Base-by-base conservation (phyloP, 257 asterid genomes). In the Galeopsis tetrahit region DNA sequence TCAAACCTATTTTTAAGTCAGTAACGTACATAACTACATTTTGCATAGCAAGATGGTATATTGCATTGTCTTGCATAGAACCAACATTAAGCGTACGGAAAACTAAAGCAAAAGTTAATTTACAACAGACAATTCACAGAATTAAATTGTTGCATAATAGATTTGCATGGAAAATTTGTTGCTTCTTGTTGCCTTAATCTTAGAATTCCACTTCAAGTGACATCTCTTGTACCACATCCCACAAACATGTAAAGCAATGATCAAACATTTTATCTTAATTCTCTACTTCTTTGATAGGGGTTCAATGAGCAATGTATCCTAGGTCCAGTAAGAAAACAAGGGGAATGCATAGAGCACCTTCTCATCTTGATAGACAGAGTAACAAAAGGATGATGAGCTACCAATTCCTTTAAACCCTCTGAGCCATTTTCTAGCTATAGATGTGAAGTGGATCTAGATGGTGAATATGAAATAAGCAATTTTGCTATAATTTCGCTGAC, bases 1-100 rank as follows among this genome's bases (percentile, higher is more conserved):
- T 48, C 6, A 11, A 59, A 58, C 31, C 51, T 55, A 67, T 33
- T 49, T 67, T 49, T 49, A 49, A 49, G 72, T 8, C 72, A 14
- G 15, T 4, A 13, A 10, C 9, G 34, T 46, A 13, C 10, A 31
- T 32, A 32, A 31, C 35, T 44, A 67, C 21, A 42, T 62, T 33
- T 6, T 33, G 15, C 67, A n/a, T 38, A 36, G 28, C 32, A 34
- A 4, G 46, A 60, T n/a, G 33, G 6, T 62, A 36, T 62, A 13
- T 60, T 36, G 42, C 28, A 14, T n/a, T 36, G 9, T 64, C 69
- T 62, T 64, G 11, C 55, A 28, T 11, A 21, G 38, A 40, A 64
- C 32, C 2, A 64, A 17, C 56, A 64, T 42, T 42, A 63, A 64
- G 56, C 36, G 28, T 17, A 64, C 0, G 4, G 33, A 62, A 63